Base-by-base conservation (phyloP, 805 yeast genomes). In the Metschnikowia picachoensis region DNA sequence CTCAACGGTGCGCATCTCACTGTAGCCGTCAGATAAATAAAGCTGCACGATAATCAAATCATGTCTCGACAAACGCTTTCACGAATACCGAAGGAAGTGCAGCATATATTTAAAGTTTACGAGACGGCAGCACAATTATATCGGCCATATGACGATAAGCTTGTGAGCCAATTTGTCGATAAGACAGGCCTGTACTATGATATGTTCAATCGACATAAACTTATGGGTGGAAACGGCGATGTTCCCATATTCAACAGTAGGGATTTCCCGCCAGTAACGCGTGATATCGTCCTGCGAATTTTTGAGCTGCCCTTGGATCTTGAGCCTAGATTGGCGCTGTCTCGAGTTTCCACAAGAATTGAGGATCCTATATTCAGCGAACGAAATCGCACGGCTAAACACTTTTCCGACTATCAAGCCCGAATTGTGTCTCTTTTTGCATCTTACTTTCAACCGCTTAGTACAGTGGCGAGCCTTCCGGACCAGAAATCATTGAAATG, bases 241-340 rank as follows among this genome's bases (percentile, higher is more conserved):
- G 17, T 11, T 29, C 43, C 45, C 15, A 43, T 47, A 14, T 52
- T 43, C 46, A 53, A 49, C 37, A 48, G 44, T 16, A 36, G 30
- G 3, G 67, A 65, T 40, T 64, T 65, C 33, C 58, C 64, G 11
- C 61, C 59, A 0, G 43, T 61, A 13, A 52, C 58, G 15, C 53
- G 56, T 8, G 45, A 52, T 8, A 35, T 53, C 7, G 43, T 64
- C 1, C 43, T 46, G n/a, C 55, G 56, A 8, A 32, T 66, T 4
- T 65, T 66, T 37, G 53, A 49, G 14, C 39, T 36, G 14, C 57
- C 54, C 1, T 48, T 58, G n/a, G 27, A 39, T n/a, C 39, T 44
- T 6, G 55, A 48, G 35, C 30, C 34, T 5, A 46, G 51, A n/a
- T 45, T 43, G 3, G 25, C 25, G 25, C 25, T 7, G 8, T 20